Evolutionary conservation across 179 eudicot species (phyloP).

Genomic region (Corrigiola litoralis): DNA sequence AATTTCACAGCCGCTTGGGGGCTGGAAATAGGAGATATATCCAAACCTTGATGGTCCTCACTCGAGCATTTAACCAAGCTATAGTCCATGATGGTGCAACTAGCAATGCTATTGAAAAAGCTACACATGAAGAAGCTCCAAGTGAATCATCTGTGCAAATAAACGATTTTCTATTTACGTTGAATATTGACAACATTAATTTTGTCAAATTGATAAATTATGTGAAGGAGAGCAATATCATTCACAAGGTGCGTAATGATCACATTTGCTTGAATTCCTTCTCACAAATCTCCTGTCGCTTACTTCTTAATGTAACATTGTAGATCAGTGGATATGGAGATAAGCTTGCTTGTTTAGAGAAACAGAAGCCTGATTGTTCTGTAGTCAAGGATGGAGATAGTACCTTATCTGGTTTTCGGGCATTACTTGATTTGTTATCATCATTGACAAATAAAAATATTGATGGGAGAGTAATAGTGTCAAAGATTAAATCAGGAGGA

Average conservation of each 20-base stretch:
- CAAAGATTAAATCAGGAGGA: conserved; percentile 35
- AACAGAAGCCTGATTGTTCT: conserved; percentile 28
- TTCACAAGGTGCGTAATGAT: conserved; percentile 62
- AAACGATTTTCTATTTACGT: conserved; percentile 80
- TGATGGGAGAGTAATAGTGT: conserved; percentile 81
- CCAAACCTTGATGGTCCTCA: conserved; percentile 71
- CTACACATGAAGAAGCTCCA: conserved; percentile 29
- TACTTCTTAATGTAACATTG: conserved; percentile 1
- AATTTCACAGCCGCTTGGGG: conserved; percentile 76
- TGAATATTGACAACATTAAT: conserved; percentile 91
- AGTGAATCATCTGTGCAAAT: conserved; percentile 56
- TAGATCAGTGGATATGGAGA: conserved; percentile 94
- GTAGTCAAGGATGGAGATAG: conserved; percentile 45
- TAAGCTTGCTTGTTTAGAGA: conserved; percentile 40
- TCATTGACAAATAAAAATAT: conserved; percentile 70
- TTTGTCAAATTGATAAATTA: conserved; percentile 68
- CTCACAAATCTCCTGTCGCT: neutral
- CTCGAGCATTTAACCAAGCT: conserved; percentile 62
- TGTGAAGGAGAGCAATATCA: conserved; percentile 83
- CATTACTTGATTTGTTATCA: conserved; percentile 57
- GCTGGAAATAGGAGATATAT: conserved; percentile 89
- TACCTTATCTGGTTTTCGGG: conserved; percentile 69
- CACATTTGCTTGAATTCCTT: conserved; percentile 1
- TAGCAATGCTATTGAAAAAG: conserved; percentile 23
- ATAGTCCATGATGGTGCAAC: conserved; percentile 24